These are phyloP conservation scores for Plasmodium coatneyi DNA, from an alignment of 169 alveolate genomes.

Conservation along the genomic window DNA sequence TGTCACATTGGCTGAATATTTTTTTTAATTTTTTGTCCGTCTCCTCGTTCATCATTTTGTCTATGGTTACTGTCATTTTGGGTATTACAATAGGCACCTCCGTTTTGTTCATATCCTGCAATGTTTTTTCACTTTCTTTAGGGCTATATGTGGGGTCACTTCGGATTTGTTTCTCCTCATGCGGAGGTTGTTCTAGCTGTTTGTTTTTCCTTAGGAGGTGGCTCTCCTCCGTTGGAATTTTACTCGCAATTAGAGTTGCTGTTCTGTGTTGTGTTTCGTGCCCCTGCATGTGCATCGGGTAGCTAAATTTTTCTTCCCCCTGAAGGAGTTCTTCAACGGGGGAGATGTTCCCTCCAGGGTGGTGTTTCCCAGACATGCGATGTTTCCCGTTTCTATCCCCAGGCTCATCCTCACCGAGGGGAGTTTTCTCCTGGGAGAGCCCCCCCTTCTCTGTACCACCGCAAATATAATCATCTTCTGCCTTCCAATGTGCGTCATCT, in stretches of 20 bases:
- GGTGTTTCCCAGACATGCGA: neutral
- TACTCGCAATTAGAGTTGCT: neutral
- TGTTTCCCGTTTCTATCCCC: neutral
- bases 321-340: neutral
- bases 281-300: neutral
- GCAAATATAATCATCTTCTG: neutral
- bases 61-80: slow-evolving; percentile 25
- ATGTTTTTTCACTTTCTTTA: neutral
- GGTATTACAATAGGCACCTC: slow-evolving; percentile 36
- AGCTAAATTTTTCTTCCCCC: neutral
- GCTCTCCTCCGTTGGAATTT: neutral
- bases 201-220: neutral
- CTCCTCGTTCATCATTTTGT: slow-evolving; percentile 18
- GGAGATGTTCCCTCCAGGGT: neutral
- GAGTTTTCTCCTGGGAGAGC: neutral
- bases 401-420: neutral
- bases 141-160: neutral
- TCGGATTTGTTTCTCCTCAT: neutral
- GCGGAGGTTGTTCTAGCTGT: neutral
- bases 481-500: neutral
- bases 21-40: slow-evolving; percentile 33
- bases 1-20: slow-evolving; percentile 35
- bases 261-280: neutral
- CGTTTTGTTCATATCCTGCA: neutral
- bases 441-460: neutral